phyloP scores from a whole-genome alignment of 371 early-diverging fungal species.

The Syncephalastrum monosporum region DNA sequence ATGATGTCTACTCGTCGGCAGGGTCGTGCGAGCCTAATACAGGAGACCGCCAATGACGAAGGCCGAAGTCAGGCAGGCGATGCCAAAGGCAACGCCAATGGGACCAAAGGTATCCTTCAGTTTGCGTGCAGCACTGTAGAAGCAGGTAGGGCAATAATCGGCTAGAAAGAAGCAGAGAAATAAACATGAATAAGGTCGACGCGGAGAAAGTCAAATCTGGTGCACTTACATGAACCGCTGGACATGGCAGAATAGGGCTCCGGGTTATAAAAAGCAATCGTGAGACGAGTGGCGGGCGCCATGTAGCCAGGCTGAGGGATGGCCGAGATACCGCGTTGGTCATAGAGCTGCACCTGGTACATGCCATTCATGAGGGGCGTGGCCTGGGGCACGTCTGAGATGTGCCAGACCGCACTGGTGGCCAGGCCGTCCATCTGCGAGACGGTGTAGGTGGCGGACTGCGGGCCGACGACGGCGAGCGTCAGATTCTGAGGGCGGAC shows the following conservation, averaged over 20 bases:
- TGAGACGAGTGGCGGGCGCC: conserved; percentile 29
- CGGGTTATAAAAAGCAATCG: conserved; percentile 42
- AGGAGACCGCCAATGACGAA: conserved; percentile 36
- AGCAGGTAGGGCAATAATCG: conserved; percentile 40
- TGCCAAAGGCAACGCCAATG: conserved; percentile 32
- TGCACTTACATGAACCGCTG: neutral
- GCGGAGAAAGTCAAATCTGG: no score
- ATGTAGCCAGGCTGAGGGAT: conserved; percentile 38
- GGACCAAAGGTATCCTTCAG: conserved; percentile 24
- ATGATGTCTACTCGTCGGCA: no score
- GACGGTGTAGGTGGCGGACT: conserved; percentile 41
- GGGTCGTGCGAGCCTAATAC: neutral
- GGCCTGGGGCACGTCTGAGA: conserved; percentile 33
- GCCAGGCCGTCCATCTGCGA: conserved; percentile 30
- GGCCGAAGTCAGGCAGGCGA: conserved; percentile 37
- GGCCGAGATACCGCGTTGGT: conserved; percentile 47
- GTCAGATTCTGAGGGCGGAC: conserved; percentile 42
- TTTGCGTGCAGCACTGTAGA: conserved; percentile 34
- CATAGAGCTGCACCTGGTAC: conserved; percentile 45
- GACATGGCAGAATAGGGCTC: conserved; percentile 23
- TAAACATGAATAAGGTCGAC: neutral
- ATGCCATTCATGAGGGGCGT: conserved; percentile 43
- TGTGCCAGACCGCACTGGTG: conserved; percentile 45
- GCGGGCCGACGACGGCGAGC: conserved; percentile 41
- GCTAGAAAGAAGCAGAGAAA: conserved; percentile 20